These are phyloP conservation scores for Podospora didyma DNA, from an alignment of 495 filamentous ascomycete genomes.

Conservation along the genomic window DNA sequence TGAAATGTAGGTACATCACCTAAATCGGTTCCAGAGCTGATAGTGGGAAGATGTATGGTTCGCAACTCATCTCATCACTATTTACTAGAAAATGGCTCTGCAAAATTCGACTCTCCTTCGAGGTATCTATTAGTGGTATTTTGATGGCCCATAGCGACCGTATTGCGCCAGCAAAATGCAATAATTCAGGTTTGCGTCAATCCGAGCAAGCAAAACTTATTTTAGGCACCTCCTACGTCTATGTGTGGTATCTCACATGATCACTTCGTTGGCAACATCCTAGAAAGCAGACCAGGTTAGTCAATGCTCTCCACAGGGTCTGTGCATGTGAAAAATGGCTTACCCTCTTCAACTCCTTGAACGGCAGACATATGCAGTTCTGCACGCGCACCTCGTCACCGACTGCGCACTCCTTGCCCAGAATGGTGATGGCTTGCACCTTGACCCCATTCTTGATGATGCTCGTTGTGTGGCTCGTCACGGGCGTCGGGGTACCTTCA, in stretches of 20 bases:
- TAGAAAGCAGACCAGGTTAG: conserved; percentile 38
- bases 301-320: neutral
- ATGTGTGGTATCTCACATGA: conserved; percentile 62
- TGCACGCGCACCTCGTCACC: conserved; percentile 95
- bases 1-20: too few species aligned
- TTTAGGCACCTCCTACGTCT: neutral
- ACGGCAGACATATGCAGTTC: conserved; percentile 97
- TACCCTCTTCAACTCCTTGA: conserved; percentile 98
- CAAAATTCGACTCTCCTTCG: too few species aligned
- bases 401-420: conserved; percentile 94
- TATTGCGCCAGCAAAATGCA: neutral
- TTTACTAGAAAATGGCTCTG: too few species aligned
- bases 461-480: conserved; percentile 85
- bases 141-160: neutral
- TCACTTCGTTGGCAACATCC: conserved; percentile 93
- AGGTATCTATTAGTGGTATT: neutral
- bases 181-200: neutral
- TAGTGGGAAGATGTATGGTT: too few species aligned
- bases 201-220: neutral
- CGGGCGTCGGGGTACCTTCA: conserved; percentile 89
- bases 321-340: conserved; percentile 31
- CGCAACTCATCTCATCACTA: too few species aligned
- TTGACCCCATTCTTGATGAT: conserved; percentile 97
- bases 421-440: conserved; percentile 96
- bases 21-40: too few species aligned